phyloP scores from a whole-genome alignment of 2,329 filamentous ascomycete genomes.

The Trichothecium sympodiale region DNA sequence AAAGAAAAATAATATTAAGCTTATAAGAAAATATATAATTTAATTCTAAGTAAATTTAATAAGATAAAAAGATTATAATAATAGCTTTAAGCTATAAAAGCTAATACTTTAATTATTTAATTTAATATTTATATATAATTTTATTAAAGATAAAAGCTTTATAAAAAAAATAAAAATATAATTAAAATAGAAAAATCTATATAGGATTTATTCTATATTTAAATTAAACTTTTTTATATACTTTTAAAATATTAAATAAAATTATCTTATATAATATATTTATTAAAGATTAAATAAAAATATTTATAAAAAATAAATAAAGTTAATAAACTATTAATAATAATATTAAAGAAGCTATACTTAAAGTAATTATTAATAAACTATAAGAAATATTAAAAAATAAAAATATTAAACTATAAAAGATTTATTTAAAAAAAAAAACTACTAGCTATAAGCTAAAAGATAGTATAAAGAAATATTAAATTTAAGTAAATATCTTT shows the following conservation, averaged over 20 bases:
- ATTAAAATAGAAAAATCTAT: not conserved
- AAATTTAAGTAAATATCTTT: not conserved
- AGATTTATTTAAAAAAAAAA: not conserved
- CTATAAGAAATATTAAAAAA: not conserved
- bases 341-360: not conserved
- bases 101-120: slow-evolving; percentile 1
- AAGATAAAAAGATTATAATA: too few relatives aligned
- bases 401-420: slow-evolving; percentile 1
- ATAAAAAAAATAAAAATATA: too few relatives aligned
- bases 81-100: too few relatives aligned
- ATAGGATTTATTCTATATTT: not conserved
- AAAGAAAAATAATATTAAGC: too few relatives aligned
- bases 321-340: slow-evolving; percentile 1
- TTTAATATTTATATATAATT: not conserved
- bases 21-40: too few relatives aligned
- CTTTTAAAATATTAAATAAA: too few relatives aligned
- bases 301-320: too few relatives aligned
- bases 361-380: not conserved
- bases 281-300: too few relatives aligned
- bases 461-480: not conserved
- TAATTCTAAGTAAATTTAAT: too few relatives aligned
- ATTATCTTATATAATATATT: too few relatives aligned
- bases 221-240: too few relatives aligned
- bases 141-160: not conserved
- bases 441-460: not conserved